Evolutionary conservation across 148 eudicot genomes (phyloP), one percentile per base, ranked within the genome.

Genomic region (Polygonum maritimum): DNA sequence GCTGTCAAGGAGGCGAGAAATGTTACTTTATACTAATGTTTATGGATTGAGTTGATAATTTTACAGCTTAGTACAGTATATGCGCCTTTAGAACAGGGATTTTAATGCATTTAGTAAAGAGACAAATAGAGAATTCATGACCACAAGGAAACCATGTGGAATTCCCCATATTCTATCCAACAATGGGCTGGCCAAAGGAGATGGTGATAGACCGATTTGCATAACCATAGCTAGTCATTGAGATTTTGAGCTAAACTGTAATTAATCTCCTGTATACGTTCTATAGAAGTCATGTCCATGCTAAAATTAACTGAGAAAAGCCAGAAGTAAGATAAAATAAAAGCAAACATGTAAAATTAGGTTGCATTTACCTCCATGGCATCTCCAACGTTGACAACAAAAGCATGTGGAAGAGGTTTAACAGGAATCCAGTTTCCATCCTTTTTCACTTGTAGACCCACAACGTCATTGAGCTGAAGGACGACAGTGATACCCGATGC

Each of bases 311-410:
- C 13, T 70, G 21, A 12, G n/a, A 13, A 69, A 8, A 36, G 36
- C 10, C 48, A 71, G 18, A 67, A 67, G 16, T 22, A 72, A 2
- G 13, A 19, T 3, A 1, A 11, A n/a, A 57, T 5, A 57, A 57
- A 57, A 13, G 63, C 11, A 57, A 57, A 57, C 26, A 2, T 57
- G 63, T 57, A 57, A 3, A 6, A 4, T 21, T 57, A 57, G 4
- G 35, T 2, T 57, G 31, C 51, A 36, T 75, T 54, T 75, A 83
- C 85, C 85, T 83, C 82, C 77, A 80, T 77, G 36, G 35, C 48
- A 47, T 83, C 93, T 3, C 96, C 96, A 70, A 91, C 7, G 80
- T 91, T 89, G 77, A 86, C 85, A 0, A 89, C 78, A 75, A 91
- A 84, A 18, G 90, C 88, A 76, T 87, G 40, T 0, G 33, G 81